A percentile compares a stretch with the other conserved stretches of the same genome.
These are phyloP conservation scores for Ophiosphaerella narmari DNA, from an alignment of 2,329 filamentous ascomycete genomes.

Conservation along the genomic window DNA sequence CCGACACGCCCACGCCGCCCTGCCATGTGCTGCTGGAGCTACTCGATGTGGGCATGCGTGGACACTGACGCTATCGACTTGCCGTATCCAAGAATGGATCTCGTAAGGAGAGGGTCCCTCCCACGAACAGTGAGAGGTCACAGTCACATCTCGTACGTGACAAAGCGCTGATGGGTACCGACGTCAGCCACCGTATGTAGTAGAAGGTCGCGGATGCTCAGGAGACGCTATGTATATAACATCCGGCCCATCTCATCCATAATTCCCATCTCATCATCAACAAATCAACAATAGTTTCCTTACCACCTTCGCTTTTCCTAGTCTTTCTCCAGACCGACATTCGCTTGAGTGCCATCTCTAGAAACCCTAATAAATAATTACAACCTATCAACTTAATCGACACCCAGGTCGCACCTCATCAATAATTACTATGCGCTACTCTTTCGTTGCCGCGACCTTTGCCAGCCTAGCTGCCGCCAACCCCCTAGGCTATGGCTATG, in stretches of 20 bases:
- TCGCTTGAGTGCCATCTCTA: slow-evolving; percentile 36
- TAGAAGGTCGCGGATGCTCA: slow-evolving; percentile 25
- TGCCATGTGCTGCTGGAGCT: slow-evolving; percentile 17
- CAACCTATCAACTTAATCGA: slow-evolving; percentile 5
- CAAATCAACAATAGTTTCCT: slow-evolving; percentile 22
- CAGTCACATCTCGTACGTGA: slow-evolving; percentile 29
- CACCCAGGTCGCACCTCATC: slow-evolving; percentile 3
- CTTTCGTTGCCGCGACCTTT: slow-evolving; percentile 36
- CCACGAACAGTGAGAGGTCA: slow-evolving; percentile 27
- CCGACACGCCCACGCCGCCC: slow-evolving; percentile 10
- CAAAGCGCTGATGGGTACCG: slow-evolving; percentile 27
- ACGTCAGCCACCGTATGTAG: slow-evolving; percentile 27
- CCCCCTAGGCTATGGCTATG: slow-evolving; percentile 27
- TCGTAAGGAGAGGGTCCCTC: slow-evolving; percentile 21
- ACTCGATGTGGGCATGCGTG: slow-evolving; percentile 19
- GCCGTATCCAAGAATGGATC: slow-evolving; percentile 38
- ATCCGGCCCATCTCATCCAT: slow-evolving; percentile 13
- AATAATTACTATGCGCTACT: slow-evolving; percentile 39
- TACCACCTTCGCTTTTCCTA: slow-evolving; percentile 38
- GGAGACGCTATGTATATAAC: slow-evolving; percentile 33
- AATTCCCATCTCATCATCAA: slow-evolving; percentile 25
- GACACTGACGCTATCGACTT: slow-evolving; percentile 34
- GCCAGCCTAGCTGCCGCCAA: slow-evolving; percentile 38
- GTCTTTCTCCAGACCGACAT: slow-evolving; percentile 31
- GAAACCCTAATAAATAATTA: slow-evolving; percentile 33